These are phyloP conservation scores for Chrysoporthe austroafricana DNA, from an alignment of 2,329 filamentous ascomycete species.

Conservation along the genomic window DNA sequence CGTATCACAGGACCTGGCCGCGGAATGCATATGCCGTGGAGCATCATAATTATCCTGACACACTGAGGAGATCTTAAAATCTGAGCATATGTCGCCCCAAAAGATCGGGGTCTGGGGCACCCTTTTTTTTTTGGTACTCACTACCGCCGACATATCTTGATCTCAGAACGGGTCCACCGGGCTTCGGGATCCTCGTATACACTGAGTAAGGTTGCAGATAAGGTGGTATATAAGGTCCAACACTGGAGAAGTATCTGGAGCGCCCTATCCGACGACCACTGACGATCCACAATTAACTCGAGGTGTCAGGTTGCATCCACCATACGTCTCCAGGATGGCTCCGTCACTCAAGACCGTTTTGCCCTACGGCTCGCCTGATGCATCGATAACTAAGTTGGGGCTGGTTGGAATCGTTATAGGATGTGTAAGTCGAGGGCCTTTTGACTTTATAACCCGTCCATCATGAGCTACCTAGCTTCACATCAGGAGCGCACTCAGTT, in stretches of 20 bases:
- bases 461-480: background rate
- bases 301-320: background rate
- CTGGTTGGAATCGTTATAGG: background rate
- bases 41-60: too few relatives aligned
- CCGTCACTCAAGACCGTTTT: conserved; percentile 1
- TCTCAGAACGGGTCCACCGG: background rate
- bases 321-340: background rate
- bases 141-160: background rate
- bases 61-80: too few relatives aligned
- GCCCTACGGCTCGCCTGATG: background rate
- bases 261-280: background rate
- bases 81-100: too few relatives aligned
- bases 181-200: background rate
- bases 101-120: too few relatives aligned
- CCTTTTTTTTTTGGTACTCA: background rate
- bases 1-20: too few relatives aligned
- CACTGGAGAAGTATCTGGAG: background rate
- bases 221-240: background rate
- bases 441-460: too few relatives aligned
- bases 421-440: background rate
- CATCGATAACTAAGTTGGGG: background rate
- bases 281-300: background rate
- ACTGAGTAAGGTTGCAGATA: background rate
- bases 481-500: background rate
- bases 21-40: too few relatives aligned